Conservation (phyloP, 805 yeast species). For the Suhomyces xylopsoci region DNA sequence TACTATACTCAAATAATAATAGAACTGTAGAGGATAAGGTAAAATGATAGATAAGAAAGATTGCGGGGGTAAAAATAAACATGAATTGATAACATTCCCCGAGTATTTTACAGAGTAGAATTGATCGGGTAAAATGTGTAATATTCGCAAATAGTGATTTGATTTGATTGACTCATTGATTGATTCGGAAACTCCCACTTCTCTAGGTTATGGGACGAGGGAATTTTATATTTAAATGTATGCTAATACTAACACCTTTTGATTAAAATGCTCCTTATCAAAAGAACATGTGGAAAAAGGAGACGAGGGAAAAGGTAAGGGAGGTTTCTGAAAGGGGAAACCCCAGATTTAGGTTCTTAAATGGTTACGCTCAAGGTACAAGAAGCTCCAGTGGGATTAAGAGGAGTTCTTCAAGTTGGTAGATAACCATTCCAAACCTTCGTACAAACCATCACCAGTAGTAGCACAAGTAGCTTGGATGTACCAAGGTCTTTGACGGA, state of each 20-base stretch:
- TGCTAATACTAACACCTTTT: slow-evolving; percentile 4
- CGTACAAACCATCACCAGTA: slow-evolving; percentile 55
- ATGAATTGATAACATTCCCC: not conserved
- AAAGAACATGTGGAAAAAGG: not conserved
- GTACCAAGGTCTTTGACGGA: slow-evolving; percentile 99
- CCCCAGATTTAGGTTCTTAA: not conserved
- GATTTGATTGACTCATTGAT: not conserved
- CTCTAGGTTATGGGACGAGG: slow-evolving; percentile 1
- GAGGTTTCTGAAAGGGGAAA: not conserved
- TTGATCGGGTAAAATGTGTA: not conserved
- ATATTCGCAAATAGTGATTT: not conserved
- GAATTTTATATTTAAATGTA: slow-evolving; percentile 3
- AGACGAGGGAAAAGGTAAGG: not conserved
- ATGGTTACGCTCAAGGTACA: not conserved
- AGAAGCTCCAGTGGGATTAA: slow-evolving; percentile 2
- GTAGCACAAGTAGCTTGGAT: slow-evolving; percentile 99
- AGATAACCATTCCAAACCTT: slow-evolving; percentile 38
- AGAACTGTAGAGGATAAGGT: slow-evolving; percentile 5
- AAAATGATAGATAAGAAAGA: slow-evolving; percentile 1
- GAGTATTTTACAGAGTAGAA: slow-evolving; percentile 2
- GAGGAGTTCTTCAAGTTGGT: slow-evolving; percentile 29
- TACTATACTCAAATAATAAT: slow-evolving; percentile 3
- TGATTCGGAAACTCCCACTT: not conserved
- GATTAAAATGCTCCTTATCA: not conserved
- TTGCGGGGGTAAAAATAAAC: not conserved